A percentile compares a stretch with the other conserved stretches of the same genome.
These are phyloP conservation scores for Saccharum hybrid DNA, from an alignment of 202 grass and related monocot species.

Conservation along the genomic window DNA sequence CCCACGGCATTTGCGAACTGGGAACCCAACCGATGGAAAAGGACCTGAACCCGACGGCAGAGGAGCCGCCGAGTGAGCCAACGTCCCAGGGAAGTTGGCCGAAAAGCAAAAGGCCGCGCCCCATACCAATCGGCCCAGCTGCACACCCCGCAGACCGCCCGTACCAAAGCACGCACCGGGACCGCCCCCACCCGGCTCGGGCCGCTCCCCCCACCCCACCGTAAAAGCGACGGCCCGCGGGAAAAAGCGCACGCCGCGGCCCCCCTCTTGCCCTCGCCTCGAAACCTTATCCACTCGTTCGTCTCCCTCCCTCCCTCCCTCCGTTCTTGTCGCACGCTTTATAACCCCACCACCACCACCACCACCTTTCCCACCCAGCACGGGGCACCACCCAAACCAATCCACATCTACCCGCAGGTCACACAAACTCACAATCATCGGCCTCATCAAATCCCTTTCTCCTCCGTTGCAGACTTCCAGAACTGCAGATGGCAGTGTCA, in stretches of 20 bases:
- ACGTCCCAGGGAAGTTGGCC: not conserved
- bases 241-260: slow-evolving; percentile 28
- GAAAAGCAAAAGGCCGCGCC: not conserved
- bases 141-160: no score
- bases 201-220: not conserved
- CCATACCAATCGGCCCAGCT: no score
- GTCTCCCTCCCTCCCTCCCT: not conserved
- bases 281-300: slow-evolving; percentile 55
- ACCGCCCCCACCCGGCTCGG: not conserved
- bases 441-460: not conserved
- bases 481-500: slow-evolving; percentile 47
- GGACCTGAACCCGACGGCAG: not conserved
- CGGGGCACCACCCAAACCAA: not conserved
- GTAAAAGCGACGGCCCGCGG: slow-evolving; percentile 6
- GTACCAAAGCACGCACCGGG: no score
- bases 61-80: not conserved
- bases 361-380: not conserved
- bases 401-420: no score
- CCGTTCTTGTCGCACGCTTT: not conserved
- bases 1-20: no score
- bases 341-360: slow-evolving; percentile 24
- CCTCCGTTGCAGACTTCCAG: not conserved
- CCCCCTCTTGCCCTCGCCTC: not conserved
- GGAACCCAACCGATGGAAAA: no score
- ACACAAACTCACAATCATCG: not conserved